phyloP scores from a whole-genome alignment of 2,329 filamentous ascomycete species.

The Huntiella moniliformis region DNA sequence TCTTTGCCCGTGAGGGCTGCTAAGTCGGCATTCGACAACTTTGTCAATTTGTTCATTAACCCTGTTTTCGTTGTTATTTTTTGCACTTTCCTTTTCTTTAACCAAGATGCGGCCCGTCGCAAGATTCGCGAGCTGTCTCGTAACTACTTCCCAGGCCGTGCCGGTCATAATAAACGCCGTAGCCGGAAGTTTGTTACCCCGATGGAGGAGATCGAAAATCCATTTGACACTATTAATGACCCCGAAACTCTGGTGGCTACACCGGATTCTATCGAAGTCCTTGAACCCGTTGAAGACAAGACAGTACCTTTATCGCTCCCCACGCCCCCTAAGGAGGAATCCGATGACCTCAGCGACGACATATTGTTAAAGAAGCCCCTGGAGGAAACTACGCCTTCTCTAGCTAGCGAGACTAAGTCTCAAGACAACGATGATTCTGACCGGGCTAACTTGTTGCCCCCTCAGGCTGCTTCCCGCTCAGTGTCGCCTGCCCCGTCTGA shows the following conservation, averaged over 20 bases:
- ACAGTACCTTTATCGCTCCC: no score
- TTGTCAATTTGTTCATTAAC: conserved; percentile 37
- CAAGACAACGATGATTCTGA: background rate
- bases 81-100: conserved; percentile 23
- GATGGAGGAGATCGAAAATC: conserved; percentile 9
- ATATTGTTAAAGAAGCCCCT: background rate
- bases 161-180: conserved; percentile 6
- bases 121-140: conserved; percentile 12
- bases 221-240: conserved; percentile 2
- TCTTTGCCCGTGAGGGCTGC: conserved; percentile 22
- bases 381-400: background rate
- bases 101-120: conserved; percentile 27
- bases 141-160: conserved; percentile 7
- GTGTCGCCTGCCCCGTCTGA: conserved; percentile 6
- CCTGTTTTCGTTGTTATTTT: conserved; percentile 31
- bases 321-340: no score
- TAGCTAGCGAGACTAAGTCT: background rate
- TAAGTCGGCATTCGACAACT: conserved; percentile 19
- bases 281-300: background rate
- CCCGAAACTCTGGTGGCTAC: background rate
- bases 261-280: background rate
- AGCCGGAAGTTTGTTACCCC: conserved; percentile 8
- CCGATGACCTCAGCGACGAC: background rate
- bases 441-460: background rate
- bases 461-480: background rate